Conservation (phyloP, 2,329 filamentous ascomycete species). For the Penicillium concentricum region DNA sequence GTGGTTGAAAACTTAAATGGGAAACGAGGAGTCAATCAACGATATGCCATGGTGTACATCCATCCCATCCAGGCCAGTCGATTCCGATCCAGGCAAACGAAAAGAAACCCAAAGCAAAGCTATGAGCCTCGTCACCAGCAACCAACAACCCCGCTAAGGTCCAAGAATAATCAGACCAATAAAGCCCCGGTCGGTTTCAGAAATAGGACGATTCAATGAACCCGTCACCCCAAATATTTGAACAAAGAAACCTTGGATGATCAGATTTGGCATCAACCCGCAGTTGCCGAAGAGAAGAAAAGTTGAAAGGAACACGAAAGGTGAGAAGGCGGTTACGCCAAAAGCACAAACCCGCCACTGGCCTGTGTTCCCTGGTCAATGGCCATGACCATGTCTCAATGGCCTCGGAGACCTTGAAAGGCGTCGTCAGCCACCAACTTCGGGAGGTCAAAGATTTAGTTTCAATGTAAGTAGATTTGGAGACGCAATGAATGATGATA, state of each 20-base stretch:
- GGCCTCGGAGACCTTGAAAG: not conserved
- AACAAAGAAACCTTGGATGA: not conserved
- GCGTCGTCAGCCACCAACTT: slow-evolving; percentile 5
- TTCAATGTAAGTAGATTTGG: not conserved
- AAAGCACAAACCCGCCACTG: slow-evolving; percentile 6
- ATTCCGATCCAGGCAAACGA: not conserved
- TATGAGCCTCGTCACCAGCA: not conserved
- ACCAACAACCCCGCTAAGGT: not conserved
- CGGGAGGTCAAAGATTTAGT: slow-evolving; percentile 1
- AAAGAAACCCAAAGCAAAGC: not conserved
- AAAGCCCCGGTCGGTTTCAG: not conserved
- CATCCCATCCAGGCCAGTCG: not conserved
- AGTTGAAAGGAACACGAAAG: slow-evolving; percentile 2
- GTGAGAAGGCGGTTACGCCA: slow-evolving; percentile 5
- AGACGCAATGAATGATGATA: not conserved
- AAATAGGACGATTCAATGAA: not conserved
- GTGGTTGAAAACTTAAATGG: not conserved
- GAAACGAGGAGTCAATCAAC: not conserved
- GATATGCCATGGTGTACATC: not conserved
- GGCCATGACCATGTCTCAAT: not conserved
- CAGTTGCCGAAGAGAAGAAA: slow-evolving; percentile 3
- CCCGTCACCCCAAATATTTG: not conserved
- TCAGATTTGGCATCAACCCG: not conserved
- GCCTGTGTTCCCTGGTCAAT: slow-evolving; percentile 7
- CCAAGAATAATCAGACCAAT: not conserved